A percentile compares a stretch with the other conserved stretches of the same genome.
phyloP scores from a whole-genome alignment of 1,284 basidiomycete species.

The Malassezia nana region DNA sequence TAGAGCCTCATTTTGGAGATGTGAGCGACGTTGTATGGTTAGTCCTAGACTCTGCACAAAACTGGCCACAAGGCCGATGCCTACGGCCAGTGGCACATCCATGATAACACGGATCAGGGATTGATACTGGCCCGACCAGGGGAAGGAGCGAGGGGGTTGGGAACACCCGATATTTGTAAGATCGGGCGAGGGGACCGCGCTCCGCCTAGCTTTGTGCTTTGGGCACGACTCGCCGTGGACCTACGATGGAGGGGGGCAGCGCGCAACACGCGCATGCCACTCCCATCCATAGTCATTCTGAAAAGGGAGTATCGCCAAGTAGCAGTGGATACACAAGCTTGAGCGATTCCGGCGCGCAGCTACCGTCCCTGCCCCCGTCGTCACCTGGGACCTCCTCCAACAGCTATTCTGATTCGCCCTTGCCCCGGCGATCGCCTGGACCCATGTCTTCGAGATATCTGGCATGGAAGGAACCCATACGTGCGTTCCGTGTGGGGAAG shows the following conservation, averaged over 20 bases:
- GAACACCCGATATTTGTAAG: too few relatives aligned
- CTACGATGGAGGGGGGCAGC: background rate
- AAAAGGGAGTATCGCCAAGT: background rate
- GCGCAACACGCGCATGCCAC: background rate
- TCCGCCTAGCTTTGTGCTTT: too few relatives aligned
- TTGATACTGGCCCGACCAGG: background rate
- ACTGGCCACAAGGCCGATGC: conserved; percentile 70
- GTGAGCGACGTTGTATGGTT: conserved; percentile 88
- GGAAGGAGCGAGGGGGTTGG: too few relatives aligned
- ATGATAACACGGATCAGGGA: background rate
- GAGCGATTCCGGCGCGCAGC: background rate
- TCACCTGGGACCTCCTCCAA: background rate
- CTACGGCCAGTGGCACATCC: conserved; percentile 16
- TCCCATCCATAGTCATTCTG: background rate
- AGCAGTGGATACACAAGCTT: background rate
- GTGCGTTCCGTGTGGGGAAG: conserved; percentile 5
- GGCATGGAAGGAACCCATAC: conserved; percentile 12
- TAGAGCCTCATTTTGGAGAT: conserved; percentile 69
- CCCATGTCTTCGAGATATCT: conserved; percentile 1
- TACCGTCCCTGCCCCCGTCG: background rate
- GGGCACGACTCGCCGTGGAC: background rate
- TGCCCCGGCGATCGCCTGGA: background rate
- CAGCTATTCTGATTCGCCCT: background rate
- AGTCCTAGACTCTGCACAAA: conserved; percentile 79
- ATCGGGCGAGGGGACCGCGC: too few relatives aligned